A percentile compares a stretch with the other conserved stretches of the same genome.
phyloP scores from a whole-genome alignment of 2,329 filamentous ascomycete species.

The Raffaelea deltoideospora region DNA sequence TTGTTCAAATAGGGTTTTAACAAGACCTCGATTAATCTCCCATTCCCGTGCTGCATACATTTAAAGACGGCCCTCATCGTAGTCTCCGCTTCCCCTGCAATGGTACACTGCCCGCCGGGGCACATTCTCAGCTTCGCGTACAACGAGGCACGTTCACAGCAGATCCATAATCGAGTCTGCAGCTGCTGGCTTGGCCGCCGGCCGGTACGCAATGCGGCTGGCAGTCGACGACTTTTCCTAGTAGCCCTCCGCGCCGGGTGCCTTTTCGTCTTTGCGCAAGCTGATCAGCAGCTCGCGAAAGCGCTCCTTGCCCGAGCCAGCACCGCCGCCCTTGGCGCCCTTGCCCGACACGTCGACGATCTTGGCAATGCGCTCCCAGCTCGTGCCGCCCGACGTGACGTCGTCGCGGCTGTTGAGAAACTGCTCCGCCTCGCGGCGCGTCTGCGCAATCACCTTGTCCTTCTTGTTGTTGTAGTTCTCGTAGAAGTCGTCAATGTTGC shows the following conservation, averaged over 20 bases:
- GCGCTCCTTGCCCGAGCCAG: slow-evolving; percentile 85
- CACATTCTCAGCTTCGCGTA: too few relatives aligned
- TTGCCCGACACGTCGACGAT: slow-evolving; percentile 95
- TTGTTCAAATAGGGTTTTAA: too few relatives aligned
- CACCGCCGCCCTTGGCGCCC: slow-evolving; percentile 70
- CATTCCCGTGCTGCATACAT: too few relatives aligned
- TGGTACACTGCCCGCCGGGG: too few relatives aligned
- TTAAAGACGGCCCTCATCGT: too few relatives aligned
- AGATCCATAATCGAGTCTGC: too few relatives aligned
- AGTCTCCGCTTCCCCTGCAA: too few relatives aligned
- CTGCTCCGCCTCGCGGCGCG: slow-evolving; percentile 80
- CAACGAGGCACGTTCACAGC: too few relatives aligned
- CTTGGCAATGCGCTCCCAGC: slow-evolving; percentile 97
- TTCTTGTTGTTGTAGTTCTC: slow-evolving; percentile 98
- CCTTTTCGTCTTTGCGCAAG: slow-evolving; percentile 86
- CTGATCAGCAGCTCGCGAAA: slow-evolving; percentile 83
- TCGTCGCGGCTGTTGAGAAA: slow-evolving; percentile 83
- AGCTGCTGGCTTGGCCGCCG: too few relatives aligned
- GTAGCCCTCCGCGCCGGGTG: slow-evolving; percentile 50
- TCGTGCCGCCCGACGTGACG: slow-evolving; percentile 85
- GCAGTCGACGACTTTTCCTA: too few relatives aligned
- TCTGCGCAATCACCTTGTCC: slow-evolving; percentile 82
- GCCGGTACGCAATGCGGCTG: too few relatives aligned
- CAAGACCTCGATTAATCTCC: too few relatives aligned
- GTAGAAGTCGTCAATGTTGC: slow-evolving; percentile 98